A percentile compares a stretch with the other conserved stretches of the same genome.
phyloP scores from a whole-genome alignment of 75 land plant genomes.

The Selaginella moellendorffii region DNA sequence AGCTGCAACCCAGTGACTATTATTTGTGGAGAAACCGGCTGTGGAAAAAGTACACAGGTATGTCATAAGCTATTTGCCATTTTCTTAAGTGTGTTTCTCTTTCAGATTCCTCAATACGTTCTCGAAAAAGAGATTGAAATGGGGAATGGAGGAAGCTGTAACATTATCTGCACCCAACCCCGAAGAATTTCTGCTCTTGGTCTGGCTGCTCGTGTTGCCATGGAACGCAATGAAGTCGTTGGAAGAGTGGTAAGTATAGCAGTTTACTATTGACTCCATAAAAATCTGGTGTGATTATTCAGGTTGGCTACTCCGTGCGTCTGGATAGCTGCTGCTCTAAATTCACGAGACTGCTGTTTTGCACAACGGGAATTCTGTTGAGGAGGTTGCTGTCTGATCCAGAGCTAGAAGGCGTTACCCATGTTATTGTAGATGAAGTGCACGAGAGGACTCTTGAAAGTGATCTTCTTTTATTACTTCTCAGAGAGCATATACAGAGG shows the following conservation, averaged over 20 bases:
- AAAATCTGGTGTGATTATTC: not conserved
- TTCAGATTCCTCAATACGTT: not conserved
- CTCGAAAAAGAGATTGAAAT: not conserved
- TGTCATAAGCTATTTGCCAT: not conserved
- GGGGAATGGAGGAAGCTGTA: not conserved
- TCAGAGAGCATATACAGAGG: slow-evolving; percentile 14
- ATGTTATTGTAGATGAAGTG: slow-evolving; percentile 17
- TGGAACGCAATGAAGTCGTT: not conserved
- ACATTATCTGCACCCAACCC: slow-evolving; percentile 1
- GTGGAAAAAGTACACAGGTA: slow-evolving; percentile 9
- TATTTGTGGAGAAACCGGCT: slow-evolving; percentile 8
- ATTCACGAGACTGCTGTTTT: not conserved
- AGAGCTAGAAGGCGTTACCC: not conserved
- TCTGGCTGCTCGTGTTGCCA: slow-evolving; percentile 1
- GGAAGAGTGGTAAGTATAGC: slow-evolving; percentile 3
- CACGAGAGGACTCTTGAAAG: slow-evolving; percentile 20
- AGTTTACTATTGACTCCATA: not conserved
- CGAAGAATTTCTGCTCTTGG: slow-evolving; percentile 2
- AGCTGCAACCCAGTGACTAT: not conserved
- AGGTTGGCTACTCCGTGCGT: slow-evolving; percentile 9
- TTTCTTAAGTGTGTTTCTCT: not conserved
- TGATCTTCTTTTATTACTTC: slow-evolving; percentile 20
- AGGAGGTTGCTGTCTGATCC: slow-evolving; percentile 6
- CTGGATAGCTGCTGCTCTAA: slow-evolving; percentile 1
- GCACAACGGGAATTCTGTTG: slow-evolving; percentile 4